Evolutionary conservation across 208 protist genomes (phyloP), one percentile per base, ranked within the genome.

Genomic region (Acanthamoeba divionensis): DNA sequence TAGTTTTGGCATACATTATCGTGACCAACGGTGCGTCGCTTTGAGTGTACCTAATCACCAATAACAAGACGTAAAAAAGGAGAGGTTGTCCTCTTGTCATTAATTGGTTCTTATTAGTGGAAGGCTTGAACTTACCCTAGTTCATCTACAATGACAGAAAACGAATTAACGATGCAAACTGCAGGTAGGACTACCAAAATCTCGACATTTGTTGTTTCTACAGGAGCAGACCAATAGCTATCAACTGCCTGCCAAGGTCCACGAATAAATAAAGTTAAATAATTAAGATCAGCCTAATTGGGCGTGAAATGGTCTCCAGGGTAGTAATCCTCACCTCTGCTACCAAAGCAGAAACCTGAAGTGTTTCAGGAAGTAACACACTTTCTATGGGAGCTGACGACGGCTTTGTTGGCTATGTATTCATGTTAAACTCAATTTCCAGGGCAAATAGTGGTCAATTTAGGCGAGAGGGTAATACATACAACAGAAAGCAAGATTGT

Each of bases 371-470:
- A 24, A 83, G 33, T 12, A 83, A 31, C 10, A 83, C 29, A 38
- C 41, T 83, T 62, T 83, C 73, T 29, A 83, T 83, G 33, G 73
- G 73, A 18, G 73, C 73, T 2, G 73, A 83, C 21, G 47, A 41
- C n/a, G 73, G 5, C 18, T 54, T 47, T 63, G 73, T 83, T 0
- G 73, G 73, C 71, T 80, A 50, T 7, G 21, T 3, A 73, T 38
- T 65, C 57, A 65, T n/a, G 33, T 36, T 2, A 13, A 29, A 10
- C 26, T n/a, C 10, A 75, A 8, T 8, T 7, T 21, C 6, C 44
- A 24, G 6, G 10, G 26, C 6, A 75, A 31, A 45, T 24, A 47
- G 18, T n/a, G n/a, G n/a, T 75, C 5, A 21, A 21, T 8, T 7
- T 45, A 75, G 31, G 31, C 5, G 29, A 13, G 66, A 29, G 4